These are phyloP conservation scores for Corylus avellana DNA, from an alignment of 306 rosid genomes.

Conservation along the genomic window DNA sequence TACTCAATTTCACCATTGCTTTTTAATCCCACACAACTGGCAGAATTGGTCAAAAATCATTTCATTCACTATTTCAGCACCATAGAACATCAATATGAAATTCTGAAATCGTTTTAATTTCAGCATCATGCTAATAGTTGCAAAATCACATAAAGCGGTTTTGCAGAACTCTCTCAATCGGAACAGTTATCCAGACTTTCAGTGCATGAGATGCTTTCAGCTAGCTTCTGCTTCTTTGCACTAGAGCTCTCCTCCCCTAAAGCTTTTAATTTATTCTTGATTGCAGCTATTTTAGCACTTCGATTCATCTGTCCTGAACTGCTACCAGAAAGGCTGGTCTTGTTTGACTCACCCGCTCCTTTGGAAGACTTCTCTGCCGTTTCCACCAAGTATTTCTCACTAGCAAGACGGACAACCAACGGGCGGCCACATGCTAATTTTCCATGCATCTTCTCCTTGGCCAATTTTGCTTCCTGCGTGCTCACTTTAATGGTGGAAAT, in stretches of 20 bases:
- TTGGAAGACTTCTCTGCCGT: constrained; percentile 42
- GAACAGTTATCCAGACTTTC: background rate
- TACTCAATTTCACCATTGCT: background rate
- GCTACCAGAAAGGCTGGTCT: constrained; percentile 43
- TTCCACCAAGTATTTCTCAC: constrained; percentile 53
- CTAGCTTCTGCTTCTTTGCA: constrained; percentile 75
- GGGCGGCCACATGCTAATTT: constrained; percentile 87
- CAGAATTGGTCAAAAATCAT: background rate
- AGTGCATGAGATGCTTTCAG: constrained; percentile 38
- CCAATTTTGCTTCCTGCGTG: constrained; percentile 95
- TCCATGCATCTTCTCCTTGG: constrained; percentile 98
- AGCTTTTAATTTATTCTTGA: constrained; percentile 84
- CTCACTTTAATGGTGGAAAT: constrained; percentile 90
- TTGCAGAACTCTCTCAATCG: background rate
- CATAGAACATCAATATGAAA: background rate
- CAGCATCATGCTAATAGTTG: background rate
- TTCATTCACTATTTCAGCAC: background rate
- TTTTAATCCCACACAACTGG: background rate
- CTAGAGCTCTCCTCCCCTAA: constrained; percentile 71
- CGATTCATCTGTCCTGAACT: constrained; percentile 62
- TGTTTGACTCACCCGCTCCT: constrained; percentile 45
- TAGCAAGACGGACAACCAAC: constrained; percentile 76
- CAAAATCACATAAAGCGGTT: background rate
- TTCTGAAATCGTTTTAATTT: background rate
- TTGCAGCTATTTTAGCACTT: constrained; percentile 83